Base-by-base conservation (phyloP, 2,329 filamentous ascomycete genomes). In the Neonectria punicea region DNA sequence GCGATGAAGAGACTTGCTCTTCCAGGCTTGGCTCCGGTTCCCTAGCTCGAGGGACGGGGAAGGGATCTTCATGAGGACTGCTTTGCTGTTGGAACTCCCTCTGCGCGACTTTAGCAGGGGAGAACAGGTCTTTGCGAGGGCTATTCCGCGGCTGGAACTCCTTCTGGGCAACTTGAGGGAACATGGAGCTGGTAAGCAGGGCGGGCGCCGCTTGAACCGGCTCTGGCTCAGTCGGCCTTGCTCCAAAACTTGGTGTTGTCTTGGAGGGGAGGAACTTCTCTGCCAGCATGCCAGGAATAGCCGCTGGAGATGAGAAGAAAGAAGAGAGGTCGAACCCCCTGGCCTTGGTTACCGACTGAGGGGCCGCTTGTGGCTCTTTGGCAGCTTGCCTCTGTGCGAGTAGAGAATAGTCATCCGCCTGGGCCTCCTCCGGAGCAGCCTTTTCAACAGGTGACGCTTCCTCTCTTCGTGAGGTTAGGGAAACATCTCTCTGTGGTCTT, bases 271-370 rank as follows among this genome's bases (percentile, higher is more conserved):
- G 70, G 13, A 78, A 61, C 57, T 78, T 79, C 6, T 74, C 71
- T 2, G 72, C 77, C 39, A 80, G 51, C 67, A 77, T 75, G 28
- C 74, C 77, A 20, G 79, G 79, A 43, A 82, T 75, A 1, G 76
- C 72, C 5, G 83, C 82, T 1, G 87, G 86, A 3, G 87, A 89
- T 0, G 87, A 89, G 72, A 89, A 89, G 73, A 89, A 89, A 8
- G 81, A 80, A 6, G 84, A 81, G 2, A 89, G 77, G 57, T 88
- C 83, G 57, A 85, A 83, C 22, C 77, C 77, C 41, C 72, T 78
- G 7, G 75, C 67, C 55, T 78, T 78, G 10, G 69, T 69, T 3
- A 65, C 72, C 16, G 73, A 73, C 41, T 71, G 63, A 2, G 73
- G 66, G 3, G 67, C 61, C 7, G 69, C 69, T 34, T 65, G 57